A percentile compares a stretch with the other conserved stretches of the same genome.
These are phyloP conservation scores for Nyssa sinensis DNA, from an alignment of 148 eudicot species.

Conservation along the genomic window DNA sequence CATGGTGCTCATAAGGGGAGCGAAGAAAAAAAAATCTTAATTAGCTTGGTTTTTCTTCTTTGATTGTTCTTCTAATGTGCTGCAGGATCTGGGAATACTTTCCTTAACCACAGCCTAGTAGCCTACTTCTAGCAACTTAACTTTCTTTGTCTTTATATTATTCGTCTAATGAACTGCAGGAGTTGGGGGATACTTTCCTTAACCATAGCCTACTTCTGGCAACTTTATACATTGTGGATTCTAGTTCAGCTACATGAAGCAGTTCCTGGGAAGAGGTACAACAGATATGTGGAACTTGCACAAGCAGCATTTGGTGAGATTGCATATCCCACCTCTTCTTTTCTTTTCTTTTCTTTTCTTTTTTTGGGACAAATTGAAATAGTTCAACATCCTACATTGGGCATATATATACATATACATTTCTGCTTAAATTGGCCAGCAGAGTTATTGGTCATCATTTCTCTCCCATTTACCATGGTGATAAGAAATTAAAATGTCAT, in stretches of 20 bases:
- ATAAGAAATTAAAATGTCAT: neutral
- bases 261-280: constrained; percentile 95
- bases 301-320: constrained; percentile 94
- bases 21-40: neutral
- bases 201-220: constrained; percentile 90
- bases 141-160: neutral
- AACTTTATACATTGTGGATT: constrained; percentile 95
- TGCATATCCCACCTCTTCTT: neutral
- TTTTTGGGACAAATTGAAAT: neutral
- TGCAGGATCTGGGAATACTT: neutral
- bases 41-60: neutral
- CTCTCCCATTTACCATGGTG: neutral
- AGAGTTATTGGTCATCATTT: neutral
- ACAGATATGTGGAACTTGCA: constrained; percentile 94
- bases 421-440: neutral
- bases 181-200: constrained; percentile 95
- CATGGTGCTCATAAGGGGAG: neutral
- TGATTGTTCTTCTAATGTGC: neutral
- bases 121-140: too few species aligned
- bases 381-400: neutral
- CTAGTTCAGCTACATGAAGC: constrained; percentile 99
- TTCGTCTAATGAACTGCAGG: constrained; percentile 43
- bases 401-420: too few species aligned
- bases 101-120: too few species aligned
- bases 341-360: too few species aligned